A percentile compares a stretch with the other conserved stretches of the same genome.
Evolutionary conservation across 139 green algal genomes (phyloP).

Genomic region (Eudorina sp.): DNA sequence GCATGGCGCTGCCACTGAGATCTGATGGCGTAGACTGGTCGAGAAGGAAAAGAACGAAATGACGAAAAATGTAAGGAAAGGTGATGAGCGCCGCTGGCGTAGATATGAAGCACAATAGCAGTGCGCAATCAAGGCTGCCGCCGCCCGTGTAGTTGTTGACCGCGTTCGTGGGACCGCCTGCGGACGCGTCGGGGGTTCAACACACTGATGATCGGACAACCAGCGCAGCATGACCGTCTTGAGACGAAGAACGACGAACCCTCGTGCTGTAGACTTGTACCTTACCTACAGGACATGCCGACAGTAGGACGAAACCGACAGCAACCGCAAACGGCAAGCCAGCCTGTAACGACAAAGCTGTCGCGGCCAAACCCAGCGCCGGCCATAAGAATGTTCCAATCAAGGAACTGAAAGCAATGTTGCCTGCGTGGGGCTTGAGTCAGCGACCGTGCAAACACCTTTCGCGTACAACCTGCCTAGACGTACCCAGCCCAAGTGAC

Average conservation of each 20-base stretch:
- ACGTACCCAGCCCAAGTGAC: neutral
- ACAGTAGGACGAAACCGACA: slow-evolving; percentile 21
- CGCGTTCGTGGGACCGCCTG: neutral
- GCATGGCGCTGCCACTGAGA: neutral
- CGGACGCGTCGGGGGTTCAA: neutral
- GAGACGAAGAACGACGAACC: neutral
- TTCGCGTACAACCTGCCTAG: too few species aligned
- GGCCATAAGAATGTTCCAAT: slow-evolving; percentile 40
- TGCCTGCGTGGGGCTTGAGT: slow-evolving; percentile 1
- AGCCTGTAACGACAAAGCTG: neutral
- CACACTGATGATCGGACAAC: neutral
- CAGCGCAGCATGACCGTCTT: neutral
- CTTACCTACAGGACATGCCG: slow-evolving; percentile 38
- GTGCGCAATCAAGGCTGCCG: neutral
- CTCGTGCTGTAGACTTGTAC: too few species aligned
- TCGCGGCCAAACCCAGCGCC: slow-evolving; percentile 6
- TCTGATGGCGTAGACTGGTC: neutral
- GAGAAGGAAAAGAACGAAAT: slow-evolving; percentile 26
- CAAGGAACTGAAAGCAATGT: slow-evolving; percentile 13
- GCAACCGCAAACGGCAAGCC: neutral
- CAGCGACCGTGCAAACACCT: neutral
- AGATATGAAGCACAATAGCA: neutral
- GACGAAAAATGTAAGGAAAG: slow-evolving; percentile 14
- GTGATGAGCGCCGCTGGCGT: neutral
- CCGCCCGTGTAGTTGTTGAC: slow-evolving; percentile 7